phyloP scores from a whole-genome alignment of 2,329 filamentous ascomycete species.

The Blastomyces percursus region DNA sequence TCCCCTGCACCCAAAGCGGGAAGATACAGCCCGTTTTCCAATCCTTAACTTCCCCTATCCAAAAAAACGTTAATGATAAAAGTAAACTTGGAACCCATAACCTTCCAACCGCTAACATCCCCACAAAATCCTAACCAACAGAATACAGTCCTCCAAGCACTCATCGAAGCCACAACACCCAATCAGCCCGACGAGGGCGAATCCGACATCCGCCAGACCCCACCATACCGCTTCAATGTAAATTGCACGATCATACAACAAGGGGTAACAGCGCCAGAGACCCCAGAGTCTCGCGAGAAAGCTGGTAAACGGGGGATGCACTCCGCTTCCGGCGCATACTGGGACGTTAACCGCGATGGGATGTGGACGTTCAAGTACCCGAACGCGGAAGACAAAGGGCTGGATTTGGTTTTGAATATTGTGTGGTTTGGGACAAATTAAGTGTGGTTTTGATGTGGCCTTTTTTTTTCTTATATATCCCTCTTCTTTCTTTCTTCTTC shows the following conservation, averaged over 20 bases:
- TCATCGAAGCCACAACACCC: slow-evolving; percentile 34
- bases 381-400: slow-evolving; percentile 35
- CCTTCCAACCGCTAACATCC: background rate
- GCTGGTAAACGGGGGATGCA: slow-evolving; percentile 67
- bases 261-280: slow-evolving; percentile 51
- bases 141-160: slow-evolving; percentile 32
- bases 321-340: slow-evolving; percentile 40
- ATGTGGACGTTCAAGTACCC: slow-evolving; percentile 45
- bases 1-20: background rate
- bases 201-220: slow-evolving; percentile 26
- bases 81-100: background rate
- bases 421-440: slow-evolving; percentile 36
- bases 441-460: background rate
- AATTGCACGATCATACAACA: slow-evolving; percentile 99
- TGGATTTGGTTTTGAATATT: slow-evolving; percentile 40
- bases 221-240: slow-evolving; percentile 86
- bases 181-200: slow-evolving; percentile 24
- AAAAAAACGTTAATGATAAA: slow-evolving; percentile 1
- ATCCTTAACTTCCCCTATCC: slow-evolving; percentile 1
- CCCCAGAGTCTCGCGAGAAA: slow-evolving; percentile 38
- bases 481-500: background rate
- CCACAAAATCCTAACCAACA: slow-evolving; percentile 12
- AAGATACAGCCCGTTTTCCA: background rate
- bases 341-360: slow-evolving; percentile 42
- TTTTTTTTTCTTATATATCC: background rate